phyloP scores from a whole-genome alignment of 345 rosid species.

The Leavenworthia alabamica region DNA sequence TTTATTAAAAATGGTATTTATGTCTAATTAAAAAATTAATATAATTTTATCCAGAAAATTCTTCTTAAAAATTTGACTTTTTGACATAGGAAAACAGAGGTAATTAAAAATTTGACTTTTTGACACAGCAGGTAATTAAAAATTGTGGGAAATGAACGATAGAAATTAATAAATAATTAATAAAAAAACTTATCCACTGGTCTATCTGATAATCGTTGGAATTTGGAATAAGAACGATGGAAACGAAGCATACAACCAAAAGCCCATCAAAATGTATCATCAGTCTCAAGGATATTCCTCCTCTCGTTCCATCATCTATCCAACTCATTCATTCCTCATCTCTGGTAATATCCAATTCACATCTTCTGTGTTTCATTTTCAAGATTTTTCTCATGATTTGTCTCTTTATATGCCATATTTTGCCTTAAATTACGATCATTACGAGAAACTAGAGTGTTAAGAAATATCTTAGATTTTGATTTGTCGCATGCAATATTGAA shows the following conservation, averaged over 20 bases:
- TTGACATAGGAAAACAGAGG: not conserved
- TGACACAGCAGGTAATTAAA: not conserved
- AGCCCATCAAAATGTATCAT: conserved; percentile 9
- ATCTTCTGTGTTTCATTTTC: not conserved
- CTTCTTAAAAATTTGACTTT: no score
- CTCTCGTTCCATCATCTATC: conserved; percentile 22
- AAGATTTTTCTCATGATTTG: not conserved
- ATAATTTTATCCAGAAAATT: no score
- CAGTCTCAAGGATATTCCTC: conserved; percentile 28
- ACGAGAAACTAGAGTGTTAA: not conserved
- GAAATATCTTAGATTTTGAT: not conserved
- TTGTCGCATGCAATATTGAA: not conserved
- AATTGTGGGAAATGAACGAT: no score
- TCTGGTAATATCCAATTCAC: conserved; percentile 11
- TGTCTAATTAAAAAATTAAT: no score
- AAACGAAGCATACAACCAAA: conserved; percentile 7
- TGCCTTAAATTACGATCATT: not conserved
- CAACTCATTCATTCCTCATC: not conserved
- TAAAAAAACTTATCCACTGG: not conserved
- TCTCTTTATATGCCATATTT: no score
- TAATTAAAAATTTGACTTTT: not conserved
- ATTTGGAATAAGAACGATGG: conserved; percentile 12
- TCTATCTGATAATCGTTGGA: not conserved
- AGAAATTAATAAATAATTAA: not conserved
- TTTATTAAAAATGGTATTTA: no score